Percentiles rank a stretch among this genome's conserved stretches.
Conservation (phyloP, 495 filamentous ascomycete genomes). For the Penicillium lividum region DNA sequence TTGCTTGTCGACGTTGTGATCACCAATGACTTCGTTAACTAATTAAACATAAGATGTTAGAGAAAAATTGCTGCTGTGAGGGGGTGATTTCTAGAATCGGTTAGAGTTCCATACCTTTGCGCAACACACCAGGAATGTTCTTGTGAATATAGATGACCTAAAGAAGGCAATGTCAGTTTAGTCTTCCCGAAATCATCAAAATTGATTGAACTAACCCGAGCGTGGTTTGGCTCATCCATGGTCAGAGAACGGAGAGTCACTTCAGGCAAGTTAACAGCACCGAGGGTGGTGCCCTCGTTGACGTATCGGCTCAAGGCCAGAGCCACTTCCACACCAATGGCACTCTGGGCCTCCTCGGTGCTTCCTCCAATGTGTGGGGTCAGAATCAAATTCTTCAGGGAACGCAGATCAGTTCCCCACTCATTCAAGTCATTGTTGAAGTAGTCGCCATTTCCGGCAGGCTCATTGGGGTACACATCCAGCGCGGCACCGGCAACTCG, state of each 20-base stretch:
- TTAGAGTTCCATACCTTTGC: conserved; percentile 58
- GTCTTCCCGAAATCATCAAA: conserved; percentile 1
- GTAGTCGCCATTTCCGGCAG: conserved; percentile 90
- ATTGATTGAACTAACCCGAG: conserved; percentile 57
- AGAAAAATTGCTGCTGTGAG: not conserved
- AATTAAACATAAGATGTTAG: not conserved
- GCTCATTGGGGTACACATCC: conserved; percentile 95
- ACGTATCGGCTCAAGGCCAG: conserved; percentile 88
- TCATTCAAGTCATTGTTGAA: conserved; percentile 82
- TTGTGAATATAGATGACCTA: conserved; percentile 89
- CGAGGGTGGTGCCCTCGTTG: conserved; percentile 84
- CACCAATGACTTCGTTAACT: conserved; percentile 90
- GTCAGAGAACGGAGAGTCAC: conserved; percentile 84
- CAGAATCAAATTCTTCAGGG: conserved; percentile 88
- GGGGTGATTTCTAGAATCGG: too few species aligned
- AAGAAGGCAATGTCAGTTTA: conserved; percentile 13
- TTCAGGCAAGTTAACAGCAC: conserved; percentile 95
- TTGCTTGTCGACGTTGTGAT: conserved; percentile 98
- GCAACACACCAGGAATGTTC: conserved; percentile 92
- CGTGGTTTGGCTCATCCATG: conserved; percentile 82
- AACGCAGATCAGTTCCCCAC: conserved; percentile 84
- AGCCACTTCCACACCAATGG: conserved; percentile 91
- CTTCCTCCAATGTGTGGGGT: conserved; percentile 96
- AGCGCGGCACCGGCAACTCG: conserved; percentile 93
- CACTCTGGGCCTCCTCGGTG: conserved; percentile 96